phyloP scores from a whole-genome alignment of 2,329 filamentous ascomycete genomes.

The Cylindrodendrum hubeiense region DNA sequence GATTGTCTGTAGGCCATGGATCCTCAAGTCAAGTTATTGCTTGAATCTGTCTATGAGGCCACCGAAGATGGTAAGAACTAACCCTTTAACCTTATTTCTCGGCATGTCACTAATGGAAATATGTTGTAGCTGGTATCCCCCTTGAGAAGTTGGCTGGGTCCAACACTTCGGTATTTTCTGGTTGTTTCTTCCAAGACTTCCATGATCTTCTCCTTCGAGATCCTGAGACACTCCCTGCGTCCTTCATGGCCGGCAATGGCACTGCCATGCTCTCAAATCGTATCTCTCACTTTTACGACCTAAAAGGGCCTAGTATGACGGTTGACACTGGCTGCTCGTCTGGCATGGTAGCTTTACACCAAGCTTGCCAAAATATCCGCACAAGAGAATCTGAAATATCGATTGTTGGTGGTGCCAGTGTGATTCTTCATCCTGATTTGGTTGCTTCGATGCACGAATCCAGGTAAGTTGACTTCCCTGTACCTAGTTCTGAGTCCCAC shows the following conservation, averaged over 20 bases:
- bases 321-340: conserved; percentile 22
- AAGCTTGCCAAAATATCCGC: conserved; percentile 2
- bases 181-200: conserved; percentile 20
- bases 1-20: conserved; percentile 14
- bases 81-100: background rate
- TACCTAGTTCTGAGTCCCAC: background rate
- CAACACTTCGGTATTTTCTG: conserved; percentile 18
- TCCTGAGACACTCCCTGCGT: background rate
- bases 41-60: conserved; percentile 26
- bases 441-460: conserved; percentile 12
- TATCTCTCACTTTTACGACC: conserved; percentile 19
- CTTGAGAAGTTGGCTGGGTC: conserved; percentile 15
- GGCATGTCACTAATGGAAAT: background rate
- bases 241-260: background rate
- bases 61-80: conserved; percentile 3
- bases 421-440: conserved; percentile 24
- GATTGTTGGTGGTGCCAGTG: conserved; percentile 23
- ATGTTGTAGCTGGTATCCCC: background rate
- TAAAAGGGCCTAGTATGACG: conserved; percentile 8
- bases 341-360: conserved; percentile 5
- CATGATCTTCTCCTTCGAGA: background rate
- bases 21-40: conserved; percentile 19
- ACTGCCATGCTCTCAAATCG: conserved; percentile 33
- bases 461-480: too few relatives aligned
- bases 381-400: conserved; percentile 23